A percentile compares a stretch with the other conserved stretches of the same genome.
Conservation (phyloP, 1,284 basidiomycete genomes). For the Erythrobasidium hasegawianum region DNA sequence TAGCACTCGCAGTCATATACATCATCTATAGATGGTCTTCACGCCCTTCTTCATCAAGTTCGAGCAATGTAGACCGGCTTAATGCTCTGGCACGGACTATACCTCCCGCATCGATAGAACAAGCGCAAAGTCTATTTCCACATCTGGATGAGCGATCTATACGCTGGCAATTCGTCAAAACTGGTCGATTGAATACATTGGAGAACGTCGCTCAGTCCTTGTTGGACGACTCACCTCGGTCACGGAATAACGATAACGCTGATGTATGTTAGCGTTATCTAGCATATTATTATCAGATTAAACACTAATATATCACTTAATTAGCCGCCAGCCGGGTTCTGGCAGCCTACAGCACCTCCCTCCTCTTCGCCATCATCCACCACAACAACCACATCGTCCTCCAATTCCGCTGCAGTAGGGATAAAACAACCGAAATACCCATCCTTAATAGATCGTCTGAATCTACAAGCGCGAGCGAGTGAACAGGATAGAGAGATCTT, state of each 20-base stretch:
- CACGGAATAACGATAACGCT: neutral
- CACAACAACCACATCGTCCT: neutral
- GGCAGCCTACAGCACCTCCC: conserved; percentile 1
- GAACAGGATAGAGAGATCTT: conserved; percentile 10
- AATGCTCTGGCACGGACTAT: conserved; percentile 13
- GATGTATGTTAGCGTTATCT: neutral
- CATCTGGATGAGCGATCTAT: conserved; percentile 21
- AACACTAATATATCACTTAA: no score
- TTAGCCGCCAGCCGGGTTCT: conserved; percentile 31
- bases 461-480: conserved; percentile 14
- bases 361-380: neutral
- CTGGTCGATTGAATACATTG: conserved; percentile 18
- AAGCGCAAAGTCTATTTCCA: conserved; percentile 30
- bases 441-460: conserved; percentile 27
- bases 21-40: conserved; percentile 27
- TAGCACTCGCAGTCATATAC: conserved; percentile 28
- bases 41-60: neutral
- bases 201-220: conserved; percentile 30
- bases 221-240: conserved; percentile 1
- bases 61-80: conserved; percentile 8
- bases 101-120: conserved; percentile 10
- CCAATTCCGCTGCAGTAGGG: no score
- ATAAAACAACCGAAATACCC: conserved; percentile 11
- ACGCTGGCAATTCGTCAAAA: conserved; percentile 28
- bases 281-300: neutral